Evolutionary conservation across 495 filamentous ascomycete species (phyloP), one percentile per base, ranked within the genome.

Genomic region (Monascus purpureus): DNA sequence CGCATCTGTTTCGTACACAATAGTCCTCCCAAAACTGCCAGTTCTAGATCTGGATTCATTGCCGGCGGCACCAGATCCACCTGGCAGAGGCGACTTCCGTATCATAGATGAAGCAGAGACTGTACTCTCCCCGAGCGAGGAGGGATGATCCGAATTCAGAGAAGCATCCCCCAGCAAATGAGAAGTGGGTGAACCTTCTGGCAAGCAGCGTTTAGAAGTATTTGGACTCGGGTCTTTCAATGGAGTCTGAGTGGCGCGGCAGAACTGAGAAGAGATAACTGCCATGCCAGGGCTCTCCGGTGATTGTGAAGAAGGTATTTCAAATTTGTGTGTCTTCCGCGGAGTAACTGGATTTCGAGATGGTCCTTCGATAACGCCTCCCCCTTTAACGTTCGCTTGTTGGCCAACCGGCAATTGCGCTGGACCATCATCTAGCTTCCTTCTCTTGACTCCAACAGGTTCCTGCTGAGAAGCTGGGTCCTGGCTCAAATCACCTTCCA

Each of bases 241-340:
- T 3, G 55, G 47, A 13, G 53, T 56, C 17, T 43, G 45, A 29
- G 46, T 53, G 12, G 47, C 50, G 26, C 41, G 37, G 8, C 49
- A 48, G 25, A 61, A 57, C 31, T 59, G 52, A 2, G 61, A 53
- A 12, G 59, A 51, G 15, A 63, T 55, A 13, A 60, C 42, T 6
- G 51, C 47, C 8, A 62, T 23, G 2, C 52, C 52, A 15, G 61
- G 59, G 18, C 59, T 61, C 47, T 63, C 57, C 2, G 61, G 61
- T 11, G 61, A 62, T 27, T 65, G 61, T 4, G 59, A 63, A 5
- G 61, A 65, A 2, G 57, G 61, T 33, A 65, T 61, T 32, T 61
- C 59, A 13, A 46, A 36, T 23, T 31, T 53, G 17, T 39, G 41
- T 16, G 26, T 13, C 35, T 62, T 62, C 32, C 37, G 47, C 4